Evolutionary conservation across 2,329 filamentous ascomycete species (phyloP).

Genomic region (Neurospora crassa): DNA sequence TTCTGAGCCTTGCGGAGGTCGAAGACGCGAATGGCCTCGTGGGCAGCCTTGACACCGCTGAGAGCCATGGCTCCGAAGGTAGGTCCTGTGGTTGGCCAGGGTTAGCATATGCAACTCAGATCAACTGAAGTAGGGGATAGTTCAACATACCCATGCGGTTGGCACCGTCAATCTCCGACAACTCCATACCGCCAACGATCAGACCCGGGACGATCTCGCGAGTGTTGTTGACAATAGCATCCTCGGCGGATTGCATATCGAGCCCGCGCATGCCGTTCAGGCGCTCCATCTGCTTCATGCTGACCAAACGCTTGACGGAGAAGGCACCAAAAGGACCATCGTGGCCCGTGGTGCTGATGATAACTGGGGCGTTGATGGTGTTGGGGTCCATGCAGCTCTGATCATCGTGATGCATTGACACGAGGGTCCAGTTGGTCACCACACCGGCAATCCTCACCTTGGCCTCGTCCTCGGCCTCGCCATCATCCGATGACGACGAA

Average conservation of each 20-base stretch:
- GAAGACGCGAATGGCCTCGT: constrained; percentile 72
- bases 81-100: constrained; percentile 34
- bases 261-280: constrained; percentile 87
- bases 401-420: constrained; percentile 78
- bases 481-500: constrained; percentile 21
- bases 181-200: constrained; percentile 91
- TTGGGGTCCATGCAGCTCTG: constrained; percentile 96
- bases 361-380: constrained; percentile 85
- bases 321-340: constrained; percentile 89
- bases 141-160: constrained; percentile 66
- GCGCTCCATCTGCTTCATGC: constrained; percentile 74
- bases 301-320: constrained; percentile 80
- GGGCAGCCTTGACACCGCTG: constrained; percentile 80
- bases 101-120: constrained; percentile 7
- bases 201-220: constrained; percentile 80
- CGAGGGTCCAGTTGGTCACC: constrained; percentile 93
- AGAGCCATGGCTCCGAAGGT: constrained; percentile 87
- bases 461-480: constrained; percentile 35
- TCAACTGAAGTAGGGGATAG: neutral
- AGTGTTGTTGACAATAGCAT: constrained; percentile 87
- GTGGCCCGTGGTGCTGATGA: constrained; percentile 86
- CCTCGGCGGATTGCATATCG: constrained; percentile 86
- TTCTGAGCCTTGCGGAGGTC: constrained; percentile 72
- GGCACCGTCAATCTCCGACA: constrained; percentile 81
- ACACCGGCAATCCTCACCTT: constrained; percentile 72